Percentiles rank a stretch among this genome's conserved stretches.
These are phyloP conservation scores for Sugiyamaella xylanicola DNA, from an alignment of 1,139 yeast genomes.

Conservation along the genomic window DNA sequence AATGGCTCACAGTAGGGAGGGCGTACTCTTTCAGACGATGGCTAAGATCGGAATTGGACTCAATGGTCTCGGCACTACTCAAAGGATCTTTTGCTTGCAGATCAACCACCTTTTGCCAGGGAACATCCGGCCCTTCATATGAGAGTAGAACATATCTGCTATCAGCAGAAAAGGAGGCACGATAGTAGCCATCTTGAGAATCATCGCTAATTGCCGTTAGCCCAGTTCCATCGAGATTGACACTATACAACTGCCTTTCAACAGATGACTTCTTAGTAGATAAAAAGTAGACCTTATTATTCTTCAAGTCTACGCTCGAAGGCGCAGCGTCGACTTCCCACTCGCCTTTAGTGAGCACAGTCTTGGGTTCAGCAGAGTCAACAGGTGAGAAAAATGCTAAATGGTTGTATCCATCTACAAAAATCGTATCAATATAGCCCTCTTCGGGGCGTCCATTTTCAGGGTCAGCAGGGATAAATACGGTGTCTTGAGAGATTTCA, in stretches of 20 bases:
- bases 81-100: conserved; percentile 40
- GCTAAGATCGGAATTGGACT: conserved; percentile 40
- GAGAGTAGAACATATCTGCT: conserved; percentile 57
- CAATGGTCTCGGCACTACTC: conserved; percentile 42
- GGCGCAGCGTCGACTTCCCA: conserved; percentile 73
- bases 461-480: conserved; percentile 64
- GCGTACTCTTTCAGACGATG: conserved; percentile 45
- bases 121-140: conserved; percentile 67
- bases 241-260: conserved; percentile 60
- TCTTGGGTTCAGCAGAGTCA: conserved; percentile 48
- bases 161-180: conserved; percentile 61
- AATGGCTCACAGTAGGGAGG: conserved; percentile 59
- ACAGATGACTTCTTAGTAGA: conserved; percentile 59
- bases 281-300: conserved; percentile 60
- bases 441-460: conserved; percentile 44
- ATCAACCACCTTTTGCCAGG: conserved; percentile 63
- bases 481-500: conserved; percentile 76
- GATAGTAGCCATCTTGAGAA: conserved; percentile 63
- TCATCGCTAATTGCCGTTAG: conserved; percentile 58
- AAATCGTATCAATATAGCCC: conserved; percentile 75
- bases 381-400: conserved; percentile 65
- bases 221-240: conserved; percentile 47
- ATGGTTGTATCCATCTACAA: conserved; percentile 66
- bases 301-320: conserved; percentile 55
- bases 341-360: conserved; percentile 57